A percentile compares a stretch with the other conserved stretches of the same genome.
Evolutionary conservation across 176 grass and related monocot genomes (phyloP).

Genomic region (Oryza rufipogon): DNA sequence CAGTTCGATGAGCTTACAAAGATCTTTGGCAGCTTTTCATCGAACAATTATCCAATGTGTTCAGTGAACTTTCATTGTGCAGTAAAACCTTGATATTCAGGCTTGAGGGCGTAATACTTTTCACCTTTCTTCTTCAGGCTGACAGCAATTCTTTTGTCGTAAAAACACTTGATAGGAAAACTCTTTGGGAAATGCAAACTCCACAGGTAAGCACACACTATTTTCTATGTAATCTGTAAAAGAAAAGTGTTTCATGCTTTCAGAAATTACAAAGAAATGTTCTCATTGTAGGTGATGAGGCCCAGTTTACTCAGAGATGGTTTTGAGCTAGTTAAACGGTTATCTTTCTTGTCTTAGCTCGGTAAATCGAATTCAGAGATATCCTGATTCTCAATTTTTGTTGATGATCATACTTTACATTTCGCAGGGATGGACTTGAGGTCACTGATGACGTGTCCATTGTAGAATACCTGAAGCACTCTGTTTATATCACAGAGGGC

Average conservation of each 20-base stretch:
- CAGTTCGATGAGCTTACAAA: constrained; percentile 7
- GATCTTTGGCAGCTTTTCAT: neutral
- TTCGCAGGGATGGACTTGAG: constrained; percentile 74
- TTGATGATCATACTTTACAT: constrained; percentile 21
- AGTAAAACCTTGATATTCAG: constrained; percentile 2
- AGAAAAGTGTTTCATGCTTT: neutral
- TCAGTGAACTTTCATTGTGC: neutral
- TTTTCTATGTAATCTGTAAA: neutral
- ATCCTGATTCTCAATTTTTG: neutral
- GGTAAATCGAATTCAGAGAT: neutral
- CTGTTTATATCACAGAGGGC: constrained; percentile 89
- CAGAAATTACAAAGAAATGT: neutral
- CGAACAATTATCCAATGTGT: neutral
- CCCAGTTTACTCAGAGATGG: constrained; percentile 76
- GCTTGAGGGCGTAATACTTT: constrained; percentile 15
- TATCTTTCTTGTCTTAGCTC: constrained; percentile 26
- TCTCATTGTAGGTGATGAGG: constrained; percentile 74
- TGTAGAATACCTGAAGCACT: constrained; percentile 88
- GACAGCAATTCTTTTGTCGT: constrained; percentile 76
- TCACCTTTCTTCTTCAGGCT: constrained; percentile 51
- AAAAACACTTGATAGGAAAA: constrained; percentile 94
- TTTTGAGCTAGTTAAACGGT: constrained; percentile 95
- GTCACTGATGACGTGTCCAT: constrained; percentile 98
- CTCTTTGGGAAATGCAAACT: constrained; percentile 99
- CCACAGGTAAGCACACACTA: constrained; percentile 67